Evolutionary conservation across 1,284 basidiomycete genomes (phyloP), one percentile per base, ranked within the genome.

Genomic region (Austroboletus olivaceoglutinosus): DNA sequence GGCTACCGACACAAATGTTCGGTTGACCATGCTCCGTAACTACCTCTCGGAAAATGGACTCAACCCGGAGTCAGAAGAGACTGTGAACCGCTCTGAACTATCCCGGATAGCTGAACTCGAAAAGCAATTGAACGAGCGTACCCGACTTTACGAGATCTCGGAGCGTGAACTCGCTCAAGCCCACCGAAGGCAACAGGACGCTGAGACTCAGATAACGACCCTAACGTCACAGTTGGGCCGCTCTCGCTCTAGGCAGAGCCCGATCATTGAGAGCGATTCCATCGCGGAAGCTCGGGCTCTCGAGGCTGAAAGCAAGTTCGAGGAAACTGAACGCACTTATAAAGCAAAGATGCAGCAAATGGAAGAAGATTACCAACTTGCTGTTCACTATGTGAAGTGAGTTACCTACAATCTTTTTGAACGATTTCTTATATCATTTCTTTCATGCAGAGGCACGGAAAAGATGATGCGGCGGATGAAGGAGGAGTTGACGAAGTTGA

Each of bases 391-490:
- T 69, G 90, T 93, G 57, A 92, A 93, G 89, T 92, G 69, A 77
- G 88, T 77, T 55, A 50, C 29, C 46, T 53, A 55, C 47, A 40
- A 50, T 45, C 43, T 46, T 16, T 37, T 29, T 44, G 44, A 42
- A 43, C 19, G n/a, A 44, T 48, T 36, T 58, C 48, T 59, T 48
- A 57, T 60, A n/a, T 37, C 59, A 45, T 61, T 63, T 67, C 44
- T 62, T 57, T 30, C 57, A 59, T 64, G 27, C 65, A 95, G 93
- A 80, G 93, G 94, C 47, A 98, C 95, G 1, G 97, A 99, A 72
- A 98, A 98, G 75, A 96, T 99, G 87, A 90, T 98, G 76, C 86
- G 94, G 58, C 85, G 91, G 60, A 95, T 99, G 89, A 94, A 95
- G 71, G 91, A 93, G 60, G 94, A 97, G 66, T 74, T 96, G 51